Percentiles rank a stretch among this genome's conserved stretches.
Conservation (phyloP, 148 eudicot species). For the Vaccinium darrowii region DNA sequence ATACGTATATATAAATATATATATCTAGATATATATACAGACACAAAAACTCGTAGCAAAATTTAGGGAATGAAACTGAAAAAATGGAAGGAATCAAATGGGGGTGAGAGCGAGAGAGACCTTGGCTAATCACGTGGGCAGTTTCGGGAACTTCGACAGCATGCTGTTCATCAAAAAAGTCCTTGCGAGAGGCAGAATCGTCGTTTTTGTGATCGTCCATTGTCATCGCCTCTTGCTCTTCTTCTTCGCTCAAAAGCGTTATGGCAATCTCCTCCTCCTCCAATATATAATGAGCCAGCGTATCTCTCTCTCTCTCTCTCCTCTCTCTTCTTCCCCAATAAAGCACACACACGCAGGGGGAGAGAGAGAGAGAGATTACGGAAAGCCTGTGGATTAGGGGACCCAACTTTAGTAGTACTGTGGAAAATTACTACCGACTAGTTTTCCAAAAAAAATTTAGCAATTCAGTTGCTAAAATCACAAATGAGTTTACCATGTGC, state of each 20-base stretch:
- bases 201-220: background rate
- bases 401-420: background rate
- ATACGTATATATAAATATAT: no score
- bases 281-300: slow-evolving; percentile 15
- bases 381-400: background rate
- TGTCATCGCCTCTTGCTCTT: background rate
- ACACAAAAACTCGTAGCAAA: background rate
- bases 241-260: slow-evolving; percentile 14
- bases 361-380: background rate
- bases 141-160: slow-evolving; percentile 54
- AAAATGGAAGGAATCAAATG: background rate
- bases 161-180: slow-evolving; percentile 13
- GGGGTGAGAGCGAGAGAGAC: slow-evolving; percentile 30
- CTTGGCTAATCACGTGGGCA: slow-evolving; percentile 79
- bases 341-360: background rate
- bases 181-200: slow-evolving; percentile 2
- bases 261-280: background rate
- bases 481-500: no score
- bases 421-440: no score
- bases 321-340: background rate
- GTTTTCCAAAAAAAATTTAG: no score
- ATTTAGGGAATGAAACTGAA: background rate
- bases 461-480: no score
- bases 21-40: background rate
- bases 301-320: background rate